phyloP scores from a whole-genome alignment of 2,329 filamentous ascomycete genomes.

The Beauveria scarabaeidicola region DNA sequence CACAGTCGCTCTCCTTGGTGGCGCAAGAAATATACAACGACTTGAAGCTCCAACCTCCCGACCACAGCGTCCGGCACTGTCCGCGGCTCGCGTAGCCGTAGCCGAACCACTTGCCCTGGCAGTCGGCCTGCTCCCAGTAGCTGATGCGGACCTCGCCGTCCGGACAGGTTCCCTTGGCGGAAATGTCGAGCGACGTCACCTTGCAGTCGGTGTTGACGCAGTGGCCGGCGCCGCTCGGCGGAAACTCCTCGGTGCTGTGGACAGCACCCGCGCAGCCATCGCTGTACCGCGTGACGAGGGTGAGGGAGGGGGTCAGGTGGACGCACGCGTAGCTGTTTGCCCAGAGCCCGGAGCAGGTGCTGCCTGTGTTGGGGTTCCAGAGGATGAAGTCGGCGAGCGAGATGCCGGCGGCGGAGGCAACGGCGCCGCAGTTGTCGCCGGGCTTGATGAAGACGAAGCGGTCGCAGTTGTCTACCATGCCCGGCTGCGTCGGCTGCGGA shows the following conservation, averaged over 20 bases:
- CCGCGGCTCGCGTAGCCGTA: slow-evolving; percentile 4
- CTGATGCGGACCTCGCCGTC: not conserved
- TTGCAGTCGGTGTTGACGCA: slow-evolving; percentile 11
- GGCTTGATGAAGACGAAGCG: slow-evolving; percentile 29
- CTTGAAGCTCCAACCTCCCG: not conserved
- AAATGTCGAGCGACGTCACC: not conserved
- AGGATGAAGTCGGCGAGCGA: not conserved
- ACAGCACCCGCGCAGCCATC: slow-evolving; percentile 6
- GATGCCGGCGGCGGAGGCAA: not conserved
- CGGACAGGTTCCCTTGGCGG: not conserved
- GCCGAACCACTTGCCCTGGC: not conserved
- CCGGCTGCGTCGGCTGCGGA: slow-evolving; percentile 17
- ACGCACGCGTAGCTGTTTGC: not conserved
- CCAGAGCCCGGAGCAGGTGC: not conserved
- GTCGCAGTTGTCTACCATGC: slow-evolving; percentile 49
- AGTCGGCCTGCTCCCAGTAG: not conserved
- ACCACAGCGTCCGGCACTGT: not conserved
- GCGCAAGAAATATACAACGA: not conserved
- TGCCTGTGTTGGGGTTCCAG: slow-evolving; percentile 6
- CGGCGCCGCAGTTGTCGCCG: not conserved
- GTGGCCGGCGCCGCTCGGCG: not conserved
- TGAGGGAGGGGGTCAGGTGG: not conserved
- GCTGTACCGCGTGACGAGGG: not conserved
- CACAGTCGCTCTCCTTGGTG: not conserved
- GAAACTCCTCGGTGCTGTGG: slow-evolving; percentile 1